Conservation (phyloP, 2,329 filamentous ascomycete species). For the Coleophoma crateriformis region DNA sequence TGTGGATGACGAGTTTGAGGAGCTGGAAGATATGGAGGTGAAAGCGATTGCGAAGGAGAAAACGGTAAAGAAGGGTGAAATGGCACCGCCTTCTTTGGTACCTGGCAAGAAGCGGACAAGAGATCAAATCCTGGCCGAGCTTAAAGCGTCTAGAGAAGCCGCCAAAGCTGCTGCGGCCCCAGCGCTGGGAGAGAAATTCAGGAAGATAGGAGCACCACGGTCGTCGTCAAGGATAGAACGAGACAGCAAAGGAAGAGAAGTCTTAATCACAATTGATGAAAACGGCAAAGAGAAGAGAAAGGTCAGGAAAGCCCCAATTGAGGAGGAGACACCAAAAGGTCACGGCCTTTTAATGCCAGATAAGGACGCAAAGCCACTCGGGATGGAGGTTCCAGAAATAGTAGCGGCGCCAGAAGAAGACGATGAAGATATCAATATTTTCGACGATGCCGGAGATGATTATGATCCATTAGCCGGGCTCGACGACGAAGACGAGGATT, state of each 20-base stretch:
- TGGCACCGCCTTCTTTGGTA: slow-evolving; percentile 46
- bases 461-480: slow-evolving; percentile 63
- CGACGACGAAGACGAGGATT: slow-evolving; percentile 31
- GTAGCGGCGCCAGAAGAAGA: slow-evolving; percentile 41
- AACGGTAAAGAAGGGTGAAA: slow-evolving; percentile 49
- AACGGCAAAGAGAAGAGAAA: slow-evolving; percentile 63
- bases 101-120: slow-evolving; percentile 57
- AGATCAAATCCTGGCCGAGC: slow-evolving; percentile 61
- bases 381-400: slow-evolving; percentile 61
- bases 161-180: slow-evolving; percentile 47
- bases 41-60: slow-evolving; percentile 44
- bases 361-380: slow-evolving; percentile 50
- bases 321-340: slow-evolving; percentile 30
- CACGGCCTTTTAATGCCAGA: slow-evolving; percentile 44
- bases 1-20: slow-evolving; percentile 62
- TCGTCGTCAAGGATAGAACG: slow-evolving; percentile 53
- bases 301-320: slow-evolving; percentile 46
- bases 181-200: slow-evolving; percentile 53
- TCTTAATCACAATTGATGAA: slow-evolving; percentile 61
- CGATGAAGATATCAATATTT: slow-evolving; percentile 57
- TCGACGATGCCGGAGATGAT: slow-evolving; percentile 59
- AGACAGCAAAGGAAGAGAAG: slow-evolving; percentile 55
- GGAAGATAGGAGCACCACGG: slow-evolving; percentile 53
- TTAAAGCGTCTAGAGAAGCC: slow-evolving; percentile 57
- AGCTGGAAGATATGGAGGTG: slow-evolving; percentile 49